Conservation (phyloP, 1,284 basidiomycete genomes). For the Cryptococcus sp. region DNA sequence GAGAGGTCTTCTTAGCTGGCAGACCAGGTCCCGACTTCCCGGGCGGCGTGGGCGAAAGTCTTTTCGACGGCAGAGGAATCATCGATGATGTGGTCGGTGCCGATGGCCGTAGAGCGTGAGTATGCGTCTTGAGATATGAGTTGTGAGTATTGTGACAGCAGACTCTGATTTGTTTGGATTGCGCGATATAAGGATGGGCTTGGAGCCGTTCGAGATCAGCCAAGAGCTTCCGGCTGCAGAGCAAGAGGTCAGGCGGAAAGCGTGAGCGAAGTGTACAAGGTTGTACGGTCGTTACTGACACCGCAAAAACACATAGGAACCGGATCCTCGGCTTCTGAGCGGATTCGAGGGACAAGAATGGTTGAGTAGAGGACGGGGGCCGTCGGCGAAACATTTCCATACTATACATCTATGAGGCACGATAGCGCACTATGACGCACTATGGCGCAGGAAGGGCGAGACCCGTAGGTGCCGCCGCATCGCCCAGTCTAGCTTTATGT, state of each 20-base stretch:
- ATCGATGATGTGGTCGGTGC: conserved; percentile 56
- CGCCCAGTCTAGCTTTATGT: conserved; percentile 51
- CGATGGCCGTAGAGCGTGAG: conserved; percentile 57
- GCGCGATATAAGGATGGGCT: conserved; percentile 40
- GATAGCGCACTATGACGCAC: conserved; percentile 5
- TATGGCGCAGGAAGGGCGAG: conserved; percentile 25
- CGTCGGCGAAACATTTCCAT: conserved; percentile 4
- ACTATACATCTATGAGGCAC: conserved; percentile 5
- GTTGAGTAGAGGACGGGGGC: background rate
- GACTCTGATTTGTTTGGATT: background rate
- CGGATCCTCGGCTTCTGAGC: conserved; percentile 13
- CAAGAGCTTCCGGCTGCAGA: conserved; percentile 23
- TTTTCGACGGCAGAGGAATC: conserved; percentile 59
- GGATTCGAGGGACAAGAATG: background rate
- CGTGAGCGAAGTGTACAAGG: conserved; percentile 14
- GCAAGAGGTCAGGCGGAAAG: conserved; percentile 23
- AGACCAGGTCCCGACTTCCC: conserved; percentile 74
- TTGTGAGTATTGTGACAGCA: background rate
- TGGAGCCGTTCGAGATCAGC: conserved; percentile 34
- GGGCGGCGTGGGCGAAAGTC: conserved; percentile 68
- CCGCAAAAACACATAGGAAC: conserved; percentile 5
- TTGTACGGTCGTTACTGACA: background rate
- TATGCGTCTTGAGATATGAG: background rate
- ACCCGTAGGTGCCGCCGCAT: conserved; percentile 14
- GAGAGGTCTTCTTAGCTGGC: conserved; percentile 60